Evolutionary conservation across 169 alveolate species (phyloP).

Genomic region (Pseudocohnilembus persalinus): DNA sequence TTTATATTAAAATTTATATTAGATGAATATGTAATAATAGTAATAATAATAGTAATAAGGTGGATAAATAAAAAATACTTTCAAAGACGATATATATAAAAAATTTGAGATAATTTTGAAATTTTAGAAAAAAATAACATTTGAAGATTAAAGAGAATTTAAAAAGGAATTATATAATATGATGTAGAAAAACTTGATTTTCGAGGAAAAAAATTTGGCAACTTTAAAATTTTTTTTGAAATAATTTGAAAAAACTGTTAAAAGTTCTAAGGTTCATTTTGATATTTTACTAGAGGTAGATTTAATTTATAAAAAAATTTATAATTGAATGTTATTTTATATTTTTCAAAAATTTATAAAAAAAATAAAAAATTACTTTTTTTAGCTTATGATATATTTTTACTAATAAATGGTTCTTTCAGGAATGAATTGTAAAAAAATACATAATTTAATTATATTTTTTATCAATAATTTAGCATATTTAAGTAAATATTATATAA

Average conservation of each 20-base stretch:
- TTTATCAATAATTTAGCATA: background rate
- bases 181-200: background rate
- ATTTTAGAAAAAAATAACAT: background rate
- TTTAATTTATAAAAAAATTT: too few relatives aligned
- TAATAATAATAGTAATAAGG: too few relatives aligned
- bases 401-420: background rate
- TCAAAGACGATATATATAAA: background rate
- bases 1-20: too few relatives aligned
- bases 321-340: background rate
- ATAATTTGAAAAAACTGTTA: constrained; percentile 14
- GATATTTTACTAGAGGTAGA: constrained; percentile 16
- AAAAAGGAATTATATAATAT: constrained; percentile 12
- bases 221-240: background rate
- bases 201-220: constrained; percentile 5
- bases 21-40: too few relatives aligned
- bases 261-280: constrained; percentile 19
- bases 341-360: background rate
- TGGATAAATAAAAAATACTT: background rate
- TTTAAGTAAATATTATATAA: background rate
- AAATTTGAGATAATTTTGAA: too few relatives aligned
- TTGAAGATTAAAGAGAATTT: constrained; percentile 6
- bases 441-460: background rate
- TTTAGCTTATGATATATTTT: background rate
- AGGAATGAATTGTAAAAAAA: background rate
- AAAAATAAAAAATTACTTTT: background rate